phyloP scores from a whole-genome alignment of 2,329 filamentous ascomycete species.

The Chrysoporthe deuterocubensis region DNA sequence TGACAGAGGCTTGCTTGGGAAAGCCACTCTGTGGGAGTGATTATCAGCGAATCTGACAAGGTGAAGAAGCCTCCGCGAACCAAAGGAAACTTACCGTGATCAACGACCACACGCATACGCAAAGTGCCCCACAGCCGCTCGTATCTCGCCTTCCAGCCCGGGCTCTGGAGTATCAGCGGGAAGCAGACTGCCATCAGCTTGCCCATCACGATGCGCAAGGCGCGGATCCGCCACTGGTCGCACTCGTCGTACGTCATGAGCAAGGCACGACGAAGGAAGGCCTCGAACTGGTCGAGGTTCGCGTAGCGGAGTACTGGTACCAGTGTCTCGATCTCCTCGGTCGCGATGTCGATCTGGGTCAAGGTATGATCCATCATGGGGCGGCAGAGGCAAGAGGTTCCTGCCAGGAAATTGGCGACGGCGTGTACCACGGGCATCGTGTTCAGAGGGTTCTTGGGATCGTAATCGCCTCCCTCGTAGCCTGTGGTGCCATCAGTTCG shows the following conservation, averaged over 20 bases:
- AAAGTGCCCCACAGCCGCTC: slow-evolving; percentile 15
- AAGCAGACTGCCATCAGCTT: slow-evolving; percentile 33
- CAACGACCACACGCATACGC: slow-evolving; percentile 14
- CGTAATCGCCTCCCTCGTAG: slow-evolving; percentile 29
- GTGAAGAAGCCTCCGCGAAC: background rate
- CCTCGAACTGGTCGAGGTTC: slow-evolving; percentile 31
- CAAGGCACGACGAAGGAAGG: slow-evolving; percentile 32
- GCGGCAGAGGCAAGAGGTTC: slow-evolving; percentile 32
- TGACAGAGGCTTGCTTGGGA: slow-evolving; percentile 12
- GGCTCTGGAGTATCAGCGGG: slow-evolving; percentile 32
- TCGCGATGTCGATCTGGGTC: slow-evolving; percentile 58
- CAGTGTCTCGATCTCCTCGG: slow-evolving; percentile 48
- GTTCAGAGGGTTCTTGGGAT: slow-evolving; percentile 27
- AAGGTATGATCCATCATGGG: slow-evolving; percentile 45
- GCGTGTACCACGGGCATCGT: slow-evolving; percentile 31
- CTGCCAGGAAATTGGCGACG: slow-evolving; percentile 36
- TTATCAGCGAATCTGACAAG: background rate
- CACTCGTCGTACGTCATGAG: slow-evolving; percentile 35
- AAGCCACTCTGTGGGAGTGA: slow-evolving; percentile 17
- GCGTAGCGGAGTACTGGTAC: slow-evolving; percentile 18
- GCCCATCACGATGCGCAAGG: slow-evolving; percentile 34
- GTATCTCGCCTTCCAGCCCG: slow-evolving; percentile 21
- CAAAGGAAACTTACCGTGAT: slow-evolving; percentile 18
- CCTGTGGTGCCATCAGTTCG: slow-evolving; percentile 21
- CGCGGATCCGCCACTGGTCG: slow-evolving; percentile 25